Conservation (phyloP, 331 rosid species). For the Spiraea crenata region DNA sequence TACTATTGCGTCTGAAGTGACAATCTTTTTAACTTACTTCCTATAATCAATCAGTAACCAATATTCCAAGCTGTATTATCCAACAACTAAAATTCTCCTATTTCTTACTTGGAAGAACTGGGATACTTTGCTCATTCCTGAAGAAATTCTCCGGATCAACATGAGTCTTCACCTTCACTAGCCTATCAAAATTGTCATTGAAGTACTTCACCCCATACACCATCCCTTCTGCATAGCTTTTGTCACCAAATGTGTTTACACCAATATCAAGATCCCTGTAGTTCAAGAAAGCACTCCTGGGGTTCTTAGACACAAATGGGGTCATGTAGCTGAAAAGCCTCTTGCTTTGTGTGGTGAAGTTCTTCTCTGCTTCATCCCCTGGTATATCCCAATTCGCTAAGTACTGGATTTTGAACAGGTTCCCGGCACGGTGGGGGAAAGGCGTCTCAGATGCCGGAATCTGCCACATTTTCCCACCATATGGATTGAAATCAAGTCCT, state of each 20-base stretch:
- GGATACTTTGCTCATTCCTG: constrained; percentile 52
- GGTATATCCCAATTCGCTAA: constrained; percentile 52
- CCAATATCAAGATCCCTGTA: constrained; percentile 58
- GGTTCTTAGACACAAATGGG: constrained; percentile 49
- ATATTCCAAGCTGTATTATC: neutral
- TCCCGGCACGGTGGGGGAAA: constrained; percentile 71
- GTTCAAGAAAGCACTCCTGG: constrained; percentile 47
- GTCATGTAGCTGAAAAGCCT: constrained; percentile 45
- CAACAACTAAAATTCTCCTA: constrained; percentile 17
- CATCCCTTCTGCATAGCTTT: constrained; percentile 34
- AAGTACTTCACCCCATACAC: constrained; percentile 45
- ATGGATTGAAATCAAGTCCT: constrained; percentile 69
- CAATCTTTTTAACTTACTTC: neutral
- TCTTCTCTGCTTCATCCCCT: constrained; percentile 26
- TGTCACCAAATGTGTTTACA: constrained; percentile 9
- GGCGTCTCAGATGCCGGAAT: constrained; percentile 53
- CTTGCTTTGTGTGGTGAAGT: constrained; percentile 22
- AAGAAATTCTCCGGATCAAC: constrained; percentile 51
- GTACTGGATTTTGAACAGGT: constrained; percentile 70
- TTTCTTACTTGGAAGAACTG: constrained; percentile 32
- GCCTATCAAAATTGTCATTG: constrained; percentile 38
- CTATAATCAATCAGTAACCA: constrained; percentile 9
- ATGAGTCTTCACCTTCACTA: constrained; percentile 45
- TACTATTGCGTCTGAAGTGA: neutral
- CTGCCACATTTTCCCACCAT: constrained; percentile 69